These are phyloP conservation scores for Adenanthera pavonina DNA, from an alignment of 306 rosid species.

Conservation along the genomic window DNA sequence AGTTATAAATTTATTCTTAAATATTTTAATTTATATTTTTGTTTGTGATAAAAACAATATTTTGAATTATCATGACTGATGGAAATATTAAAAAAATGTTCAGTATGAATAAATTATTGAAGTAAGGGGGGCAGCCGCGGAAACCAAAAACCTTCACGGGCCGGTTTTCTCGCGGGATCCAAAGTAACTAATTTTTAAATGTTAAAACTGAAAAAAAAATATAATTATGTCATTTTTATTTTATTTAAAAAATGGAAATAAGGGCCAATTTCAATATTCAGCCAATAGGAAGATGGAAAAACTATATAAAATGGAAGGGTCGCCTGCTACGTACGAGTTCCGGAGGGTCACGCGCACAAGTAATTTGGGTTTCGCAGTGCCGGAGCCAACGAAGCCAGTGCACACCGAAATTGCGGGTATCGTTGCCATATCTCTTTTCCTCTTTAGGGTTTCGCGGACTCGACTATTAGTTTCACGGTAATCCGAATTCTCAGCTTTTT, in stretches of 20 bases:
- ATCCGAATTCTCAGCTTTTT: slow-evolving; percentile 50
- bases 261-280: background rate
- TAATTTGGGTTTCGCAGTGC: slow-evolving; percentile 30
- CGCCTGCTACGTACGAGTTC: slow-evolving; percentile 1
- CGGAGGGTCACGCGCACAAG: slow-evolving; percentile 42
- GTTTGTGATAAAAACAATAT: background rate
- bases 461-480: slow-evolving; percentile 50
- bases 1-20: too few species aligned
- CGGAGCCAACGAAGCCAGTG: slow-evolving; percentile 36
- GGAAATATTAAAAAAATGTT: background rate
- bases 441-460: slow-evolving; percentile 47
- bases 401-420: slow-evolving; percentile 44
- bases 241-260: background rate
- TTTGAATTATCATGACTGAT: background rate
- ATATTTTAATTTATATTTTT: too few species aligned
- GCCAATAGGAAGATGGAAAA: background rate
- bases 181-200: slow-evolving; percentile 36
- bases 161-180: slow-evolving; percentile 38
- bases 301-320: slow-evolving; percentile 36
- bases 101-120: background rate
- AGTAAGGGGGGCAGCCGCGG: background rate
- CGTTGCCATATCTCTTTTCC: slow-evolving; percentile 18
- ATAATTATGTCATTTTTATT: too few species aligned
- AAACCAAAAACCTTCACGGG: background rate
- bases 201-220: background rate